A percentile compares a stretch with the other conserved stretches of the same genome.
These are phyloP conservation scores for Salvia hispanica DNA, from an alignment of 257 asterid species.

Conservation along the genomic window DNA sequence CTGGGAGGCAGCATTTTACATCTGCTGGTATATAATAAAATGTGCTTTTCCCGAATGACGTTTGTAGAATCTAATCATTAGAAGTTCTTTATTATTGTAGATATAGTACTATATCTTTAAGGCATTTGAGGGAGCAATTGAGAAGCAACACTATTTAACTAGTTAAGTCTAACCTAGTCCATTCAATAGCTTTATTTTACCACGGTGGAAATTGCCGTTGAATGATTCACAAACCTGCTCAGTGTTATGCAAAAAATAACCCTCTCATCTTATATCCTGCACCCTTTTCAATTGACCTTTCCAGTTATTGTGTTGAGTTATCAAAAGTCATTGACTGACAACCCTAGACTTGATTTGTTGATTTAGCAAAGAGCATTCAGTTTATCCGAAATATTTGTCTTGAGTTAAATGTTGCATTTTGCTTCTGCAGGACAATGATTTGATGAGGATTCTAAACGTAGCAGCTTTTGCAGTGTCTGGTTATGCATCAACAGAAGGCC, in stretches of 20 bases:
- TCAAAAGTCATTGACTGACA: not conserved
- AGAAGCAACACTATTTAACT: not conserved
- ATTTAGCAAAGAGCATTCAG: conserved; percentile 6
- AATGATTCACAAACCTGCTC: conserved; percentile 11
- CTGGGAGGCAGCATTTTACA: not conserved
- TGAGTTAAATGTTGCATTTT: conserved; percentile 24
- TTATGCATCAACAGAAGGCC: conserved; percentile 96
- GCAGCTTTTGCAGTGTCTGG: conserved; percentile 99
- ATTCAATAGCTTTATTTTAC: conserved; percentile 19
- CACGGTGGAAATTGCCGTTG: conserved; percentile 18
- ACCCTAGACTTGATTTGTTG: conserved; percentile 16
- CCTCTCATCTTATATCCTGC: conserved; percentile 24
- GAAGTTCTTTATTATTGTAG: not conserved
- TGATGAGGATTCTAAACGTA: conserved; percentile 90
- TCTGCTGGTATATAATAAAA: not conserved
- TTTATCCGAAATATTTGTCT: not conserved
- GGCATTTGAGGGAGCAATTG: not conserved
- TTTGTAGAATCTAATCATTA: conserved; percentile 13
- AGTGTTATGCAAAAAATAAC: not conserved
- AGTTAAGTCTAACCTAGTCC: conserved; percentile 13
- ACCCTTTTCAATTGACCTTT: conserved; percentile 15
- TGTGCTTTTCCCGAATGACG: not conserved
- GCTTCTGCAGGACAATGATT: conserved; percentile 83
- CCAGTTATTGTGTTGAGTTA: not conserved
- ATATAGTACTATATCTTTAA: not conserved